phyloP scores from a whole-genome alignment of 1,284 basidiomycete species.

The Apiotrichum domesticum region DNA sequence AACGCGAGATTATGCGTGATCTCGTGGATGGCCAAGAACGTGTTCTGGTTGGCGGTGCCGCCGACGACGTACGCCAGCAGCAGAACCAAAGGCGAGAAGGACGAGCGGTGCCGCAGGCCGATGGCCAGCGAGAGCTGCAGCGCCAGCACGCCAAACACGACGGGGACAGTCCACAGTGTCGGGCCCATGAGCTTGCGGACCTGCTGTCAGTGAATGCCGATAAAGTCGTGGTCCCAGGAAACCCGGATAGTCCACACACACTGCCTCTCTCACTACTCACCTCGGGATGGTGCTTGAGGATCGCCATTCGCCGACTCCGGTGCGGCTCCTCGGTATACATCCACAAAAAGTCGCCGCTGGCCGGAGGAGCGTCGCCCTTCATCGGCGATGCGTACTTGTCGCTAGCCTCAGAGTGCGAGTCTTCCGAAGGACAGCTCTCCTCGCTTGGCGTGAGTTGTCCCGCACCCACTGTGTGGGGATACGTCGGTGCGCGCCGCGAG shows the following conservation, averaged over 20 bases:
- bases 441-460: slow-evolving; percentile 1
- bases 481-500: too few relatives aligned
- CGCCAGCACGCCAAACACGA: slow-evolving; percentile 70
- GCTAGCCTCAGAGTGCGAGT: not conserved
- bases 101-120: slow-evolving; percentile 59
- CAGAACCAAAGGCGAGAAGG: slow-evolving; percentile 68
- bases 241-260: too few relatives aligned
- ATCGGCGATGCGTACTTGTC: not conserved
- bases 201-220: slow-evolving; percentile 44
- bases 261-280: slow-evolving; percentile 48
- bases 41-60: slow-evolving; percentile 93
- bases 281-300: slow-evolving; percentile 91
- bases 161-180: slow-evolving; percentile 81
- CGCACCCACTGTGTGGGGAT: not conserved
- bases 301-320: slow-evolving; percentile 74
- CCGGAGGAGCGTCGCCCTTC: slow-evolving; percentile 2
- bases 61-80: slow-evolving; percentile 78
- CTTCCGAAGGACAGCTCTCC: not conserved
- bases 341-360: slow-evolving; percentile 73
- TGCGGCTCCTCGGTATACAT: slow-evolving; percentile 97
- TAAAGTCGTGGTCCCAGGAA: too few relatives aligned
- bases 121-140: slow-evolving; percentile 68
- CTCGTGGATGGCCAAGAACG: slow-evolving; percentile 96
- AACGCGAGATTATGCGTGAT: slow-evolving; percentile 98
- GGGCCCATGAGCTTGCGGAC: slow-evolving; percentile 93